phyloP scores from a whole-genome alignment of 176 grass and related monocot genomes.

The Oryza meyeriana region DNA sequence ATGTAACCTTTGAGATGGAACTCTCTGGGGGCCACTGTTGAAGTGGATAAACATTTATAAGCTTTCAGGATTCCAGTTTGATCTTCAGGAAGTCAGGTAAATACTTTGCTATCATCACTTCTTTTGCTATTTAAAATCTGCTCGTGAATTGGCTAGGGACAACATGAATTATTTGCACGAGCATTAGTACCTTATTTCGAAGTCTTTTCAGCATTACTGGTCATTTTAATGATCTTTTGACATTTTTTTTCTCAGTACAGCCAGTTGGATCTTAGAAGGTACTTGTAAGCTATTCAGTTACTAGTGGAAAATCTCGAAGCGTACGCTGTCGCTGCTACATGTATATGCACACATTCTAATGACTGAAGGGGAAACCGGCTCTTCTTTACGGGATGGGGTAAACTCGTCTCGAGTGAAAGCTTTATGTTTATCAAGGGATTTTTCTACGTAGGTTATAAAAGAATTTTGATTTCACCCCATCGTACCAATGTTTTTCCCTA shows the following conservation, averaged over 20 bases:
- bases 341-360: neutral
- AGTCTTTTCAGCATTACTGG: neutral
- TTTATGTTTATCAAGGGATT: neutral
- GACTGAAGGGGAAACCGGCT: neutral
- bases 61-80: neutral
- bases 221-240: neutral
- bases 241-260: neutral
- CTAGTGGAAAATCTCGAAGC: neutral
- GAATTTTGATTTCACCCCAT: neutral
- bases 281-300: neutral
- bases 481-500: neutral
- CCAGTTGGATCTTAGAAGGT: neutral
- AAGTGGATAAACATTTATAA: neutral
- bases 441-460: neutral
- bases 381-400: neutral
- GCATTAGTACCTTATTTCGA: neutral
- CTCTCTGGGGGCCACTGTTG: neutral
- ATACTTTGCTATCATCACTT: neutral
- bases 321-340: neutral
- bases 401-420: neutral
- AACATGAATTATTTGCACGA: neutral
- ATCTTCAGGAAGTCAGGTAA: conserved; percentile 19
- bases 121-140: neutral
- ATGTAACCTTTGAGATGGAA: neutral
- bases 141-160: neutral